phyloP scores from a whole-genome alignment of 192 early-diverging fungal genomes.

The Tieghemiomyces parasiticus region DNA sequence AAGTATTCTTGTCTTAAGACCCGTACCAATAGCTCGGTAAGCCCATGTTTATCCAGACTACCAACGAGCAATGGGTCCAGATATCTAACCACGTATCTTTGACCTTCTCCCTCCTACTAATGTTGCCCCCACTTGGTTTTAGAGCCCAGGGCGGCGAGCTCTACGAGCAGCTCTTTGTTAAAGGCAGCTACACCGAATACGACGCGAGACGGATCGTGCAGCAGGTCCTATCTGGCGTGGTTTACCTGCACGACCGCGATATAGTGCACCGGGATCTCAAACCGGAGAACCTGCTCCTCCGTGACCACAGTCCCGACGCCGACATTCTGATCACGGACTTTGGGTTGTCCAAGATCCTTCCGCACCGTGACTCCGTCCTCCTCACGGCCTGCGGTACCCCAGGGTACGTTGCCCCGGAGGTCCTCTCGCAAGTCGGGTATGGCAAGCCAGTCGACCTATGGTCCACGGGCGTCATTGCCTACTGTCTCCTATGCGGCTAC shows the following conservation, averaged over 20 bases:
- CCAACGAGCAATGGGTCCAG: neutral
- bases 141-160: constrained; percentile 86
- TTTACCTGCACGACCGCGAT: constrained; percentile 63
- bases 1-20: constrained; percentile 11
- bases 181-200: constrained; percentile 52
- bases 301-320: constrained; percentile 33
- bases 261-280: constrained; percentile 76
- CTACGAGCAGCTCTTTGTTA: constrained; percentile 69
- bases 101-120: neutral
- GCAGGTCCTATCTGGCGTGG: constrained; percentile 67
- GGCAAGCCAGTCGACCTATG: constrained; percentile 71
- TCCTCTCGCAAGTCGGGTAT: constrained; percentile 32
- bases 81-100: neutral
- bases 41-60: neutral
- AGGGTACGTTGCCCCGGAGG: constrained; percentile 58
- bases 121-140: neutral
- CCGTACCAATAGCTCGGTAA: neutral
- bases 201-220: constrained; percentile 70
- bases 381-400: constrained; percentile 66
- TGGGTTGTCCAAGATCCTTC: constrained; percentile 54
- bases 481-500: constrained; percentile 53
- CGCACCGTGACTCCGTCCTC: constrained; percentile 42
- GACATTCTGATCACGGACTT: constrained; percentile 66
- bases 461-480: constrained; percentile 63
- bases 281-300: constrained; percentile 68